These are phyloP conservation scores for Penicillium herquei DNA, from an alignment of 495 filamentous ascomycete species.

Conservation along the genomic window DNA sequence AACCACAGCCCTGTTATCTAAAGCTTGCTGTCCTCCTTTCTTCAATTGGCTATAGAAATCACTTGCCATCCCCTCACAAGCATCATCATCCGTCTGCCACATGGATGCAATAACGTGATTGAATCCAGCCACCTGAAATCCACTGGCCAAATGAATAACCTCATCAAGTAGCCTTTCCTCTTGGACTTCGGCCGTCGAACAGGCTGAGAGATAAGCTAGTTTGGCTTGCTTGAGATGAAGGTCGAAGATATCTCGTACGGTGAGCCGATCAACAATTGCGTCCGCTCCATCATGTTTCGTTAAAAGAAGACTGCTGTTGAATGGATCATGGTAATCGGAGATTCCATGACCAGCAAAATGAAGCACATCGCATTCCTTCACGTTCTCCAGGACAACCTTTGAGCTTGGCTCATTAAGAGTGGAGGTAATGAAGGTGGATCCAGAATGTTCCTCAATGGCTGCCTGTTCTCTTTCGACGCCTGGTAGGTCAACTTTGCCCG, in stretches of 20 bases:
- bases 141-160: constrained; percentile 29
- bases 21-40: not conserved
- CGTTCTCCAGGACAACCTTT: not conserved
- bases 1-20: not conserved
- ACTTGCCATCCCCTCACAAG: not conserved
- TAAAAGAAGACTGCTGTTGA: not conserved
- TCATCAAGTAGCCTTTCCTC: constrained; percentile 25
- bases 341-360: not conserved
- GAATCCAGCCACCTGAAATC: constrained; percentile 34
- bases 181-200: constrained; percentile 17
- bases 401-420: not conserved
- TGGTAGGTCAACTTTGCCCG: not conserved
- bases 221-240: not conserved
- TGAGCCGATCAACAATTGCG: too few species aligned
- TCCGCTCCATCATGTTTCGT: not conserved
- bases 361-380: not conserved
- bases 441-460: not conserved
- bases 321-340: not conserved
- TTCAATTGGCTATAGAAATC: not conserved
- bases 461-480: not conserved
- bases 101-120: not conserved
- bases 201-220: constrained; percentile 33
- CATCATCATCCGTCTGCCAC: not conserved
- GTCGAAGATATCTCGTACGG: not conserved
- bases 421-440: not conserved